A percentile compares a stretch with the other conserved stretches of the same genome.
These are phyloP conservation scores for Cardamine resedifolia DNA, from an alignment of 345 rosid species.

Conservation along the genomic window DNA sequence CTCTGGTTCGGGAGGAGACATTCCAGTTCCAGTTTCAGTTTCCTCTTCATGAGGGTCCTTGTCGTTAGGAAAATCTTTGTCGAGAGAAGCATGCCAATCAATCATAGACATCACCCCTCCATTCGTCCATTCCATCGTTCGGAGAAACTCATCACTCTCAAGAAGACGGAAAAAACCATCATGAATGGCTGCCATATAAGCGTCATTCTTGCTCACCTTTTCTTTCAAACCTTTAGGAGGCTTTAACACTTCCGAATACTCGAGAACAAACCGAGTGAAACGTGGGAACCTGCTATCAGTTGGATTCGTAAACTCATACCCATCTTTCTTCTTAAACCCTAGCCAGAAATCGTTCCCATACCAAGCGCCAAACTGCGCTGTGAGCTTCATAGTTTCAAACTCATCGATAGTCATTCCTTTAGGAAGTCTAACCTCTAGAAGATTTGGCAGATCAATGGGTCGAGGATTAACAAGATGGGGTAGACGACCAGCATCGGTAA, in stretches of 20 bases:
- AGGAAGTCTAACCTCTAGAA: not conserved
- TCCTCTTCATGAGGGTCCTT: not conserved
- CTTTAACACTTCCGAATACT: not conserved
- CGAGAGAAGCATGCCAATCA: not conserved
- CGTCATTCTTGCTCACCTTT: not conserved
- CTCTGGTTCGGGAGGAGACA: too few species aligned
- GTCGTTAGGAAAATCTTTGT: not conserved
- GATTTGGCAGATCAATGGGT: not conserved
- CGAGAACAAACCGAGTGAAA: not conserved
- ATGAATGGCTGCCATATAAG: not conserved
- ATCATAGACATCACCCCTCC: not conserved
- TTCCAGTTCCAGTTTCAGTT: too few species aligned
- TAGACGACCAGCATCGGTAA: not conserved
- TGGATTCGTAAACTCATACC: not conserved
- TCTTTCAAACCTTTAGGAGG: not conserved
- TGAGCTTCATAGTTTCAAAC: not conserved
- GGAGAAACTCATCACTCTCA: not conserved
- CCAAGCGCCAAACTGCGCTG: not conserved
- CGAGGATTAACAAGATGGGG: not conserved
- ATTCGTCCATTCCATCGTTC: not conserved
- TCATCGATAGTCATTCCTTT: not conserved
- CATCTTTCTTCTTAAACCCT: not conserved
- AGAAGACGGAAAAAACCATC: not conserved
- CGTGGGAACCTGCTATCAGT: not conserved
- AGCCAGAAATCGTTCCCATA: not conserved